These are phyloP conservation scores for Biscogniauxia sp. DNA, from an alignment of 2,329 filamentous ascomycete genomes.

Conservation along the genomic window DNA sequence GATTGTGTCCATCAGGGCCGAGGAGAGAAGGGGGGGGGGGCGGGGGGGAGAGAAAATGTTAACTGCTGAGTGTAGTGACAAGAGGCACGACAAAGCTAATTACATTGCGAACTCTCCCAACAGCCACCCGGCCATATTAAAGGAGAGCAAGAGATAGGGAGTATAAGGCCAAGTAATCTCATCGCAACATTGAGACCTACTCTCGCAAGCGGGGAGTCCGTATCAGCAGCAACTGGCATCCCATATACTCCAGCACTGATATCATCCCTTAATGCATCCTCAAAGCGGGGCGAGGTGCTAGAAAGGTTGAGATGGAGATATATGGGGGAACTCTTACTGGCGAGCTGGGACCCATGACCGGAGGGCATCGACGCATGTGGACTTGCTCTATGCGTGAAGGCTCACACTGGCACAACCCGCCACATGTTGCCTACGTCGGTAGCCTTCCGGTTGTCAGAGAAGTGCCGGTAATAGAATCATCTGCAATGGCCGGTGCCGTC, in stretches of 20 bases:
- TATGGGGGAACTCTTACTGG: not conserved
- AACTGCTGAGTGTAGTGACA: too few species aligned
- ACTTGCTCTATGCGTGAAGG: not conserved
- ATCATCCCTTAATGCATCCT: not conserved
- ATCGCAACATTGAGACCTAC: not conserved
- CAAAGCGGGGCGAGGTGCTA: not conserved
- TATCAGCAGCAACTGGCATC: not conserved
- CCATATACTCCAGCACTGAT: not conserved
- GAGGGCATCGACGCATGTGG: not conserved
- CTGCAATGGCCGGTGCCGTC: slow-evolving; percentile 6
- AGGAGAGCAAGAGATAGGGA: not conserved
- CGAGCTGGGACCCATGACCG: not conserved
- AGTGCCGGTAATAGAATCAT: slow-evolving; percentile 11
- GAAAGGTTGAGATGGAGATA: not conserved
- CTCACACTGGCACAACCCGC: not conserved
- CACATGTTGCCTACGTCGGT: not conserved
- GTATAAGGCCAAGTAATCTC: not conserved
- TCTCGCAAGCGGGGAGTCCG: not conserved
- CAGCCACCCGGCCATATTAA: not conserved
- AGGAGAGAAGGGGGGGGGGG: too few species aligned
- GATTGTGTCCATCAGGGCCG: slow-evolving; percentile 34
- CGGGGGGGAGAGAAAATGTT: not conserved
- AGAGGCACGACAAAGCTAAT: not conserved
- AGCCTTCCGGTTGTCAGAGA: slow-evolving; percentile 10
- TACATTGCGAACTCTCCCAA: not conserved